Conservation (phyloP, 139 green algal genomes). For the Micromonas pusilla region DNA sequence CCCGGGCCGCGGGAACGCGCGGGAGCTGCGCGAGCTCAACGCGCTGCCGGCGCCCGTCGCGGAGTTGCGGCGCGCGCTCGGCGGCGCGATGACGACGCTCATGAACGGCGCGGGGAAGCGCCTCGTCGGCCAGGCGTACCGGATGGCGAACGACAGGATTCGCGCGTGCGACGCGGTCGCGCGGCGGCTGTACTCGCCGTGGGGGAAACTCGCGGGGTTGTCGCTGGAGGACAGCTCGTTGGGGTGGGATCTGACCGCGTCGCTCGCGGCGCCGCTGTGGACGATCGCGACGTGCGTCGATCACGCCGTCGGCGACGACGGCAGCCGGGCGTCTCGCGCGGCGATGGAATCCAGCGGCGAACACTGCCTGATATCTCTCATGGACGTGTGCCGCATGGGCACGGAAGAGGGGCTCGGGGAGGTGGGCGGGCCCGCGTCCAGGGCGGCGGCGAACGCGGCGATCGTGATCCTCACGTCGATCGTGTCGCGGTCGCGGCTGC, state of each 20-base stretch:
- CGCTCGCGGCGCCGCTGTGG: background rate
- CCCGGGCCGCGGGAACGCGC: too few relatives aligned
- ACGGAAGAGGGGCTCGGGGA: too few relatives aligned
- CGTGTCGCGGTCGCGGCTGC: background rate
- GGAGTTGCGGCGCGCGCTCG: background rate
- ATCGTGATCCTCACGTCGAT: background rate
- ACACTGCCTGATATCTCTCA: too few relatives aligned
- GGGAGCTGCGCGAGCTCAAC: background rate
- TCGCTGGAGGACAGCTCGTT: too few relatives aligned
- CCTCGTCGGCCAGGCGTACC: background rate
- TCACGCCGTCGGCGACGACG: background rate
- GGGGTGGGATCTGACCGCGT: background rate
- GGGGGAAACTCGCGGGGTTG: background rate
- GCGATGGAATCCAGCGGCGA: background rate
- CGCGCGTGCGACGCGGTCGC: background rate
- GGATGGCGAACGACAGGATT: background rate
- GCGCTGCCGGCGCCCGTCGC: background rate
- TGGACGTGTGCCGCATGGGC: too few relatives aligned
- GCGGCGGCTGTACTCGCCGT: background rate
- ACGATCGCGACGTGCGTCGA: background rate
- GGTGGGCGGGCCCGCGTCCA: too few relatives aligned
- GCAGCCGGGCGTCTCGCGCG: background rate
- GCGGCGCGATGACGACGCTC: background rate
- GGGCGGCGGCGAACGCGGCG: too few relatives aligned
- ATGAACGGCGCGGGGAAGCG: background rate